Evolutionary conservation across 2,329 filamentous ascomycete genomes (phyloP).

Genomic region (Fusarium piperis): DNA sequence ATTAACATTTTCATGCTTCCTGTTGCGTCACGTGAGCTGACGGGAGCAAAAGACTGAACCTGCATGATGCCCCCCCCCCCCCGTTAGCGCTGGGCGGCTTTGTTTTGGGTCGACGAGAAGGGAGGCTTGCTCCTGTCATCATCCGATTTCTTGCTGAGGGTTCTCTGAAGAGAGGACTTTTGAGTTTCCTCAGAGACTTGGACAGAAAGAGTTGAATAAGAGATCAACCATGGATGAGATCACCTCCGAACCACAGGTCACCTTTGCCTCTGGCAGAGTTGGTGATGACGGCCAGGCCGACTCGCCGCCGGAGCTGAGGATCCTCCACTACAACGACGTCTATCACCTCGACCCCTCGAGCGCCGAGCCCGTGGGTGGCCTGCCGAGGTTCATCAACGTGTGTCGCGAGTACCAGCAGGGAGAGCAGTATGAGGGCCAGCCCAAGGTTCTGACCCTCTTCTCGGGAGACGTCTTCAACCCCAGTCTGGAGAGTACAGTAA

Average conservation of each 20-base stretch:
- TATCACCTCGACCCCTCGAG: slow-evolving; percentile 84
- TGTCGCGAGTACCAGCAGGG: slow-evolving; percentile 77
- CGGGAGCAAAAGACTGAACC: slow-evolving; percentile 5
- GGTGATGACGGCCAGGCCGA: slow-evolving; percentile 23
- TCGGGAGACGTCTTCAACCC: slow-evolving; percentile 95
- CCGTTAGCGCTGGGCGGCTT: slow-evolving; percentile 22
- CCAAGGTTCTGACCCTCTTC: slow-evolving; percentile 80
- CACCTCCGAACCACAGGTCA: slow-evolving; percentile 43
- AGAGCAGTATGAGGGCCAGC: slow-evolving; percentile 68
- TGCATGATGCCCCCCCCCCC: slow-evolving; percentile 26
- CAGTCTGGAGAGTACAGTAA: slow-evolving; percentile 86
- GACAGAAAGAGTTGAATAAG: background rate
- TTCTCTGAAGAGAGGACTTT: background rate
- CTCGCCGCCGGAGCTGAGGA: slow-evolving; percentile 72
- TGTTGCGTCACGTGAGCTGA: slow-evolving; percentile 28
- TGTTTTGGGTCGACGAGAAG: slow-evolving; percentile 8
- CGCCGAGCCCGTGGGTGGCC: slow-evolving; percentile 84
- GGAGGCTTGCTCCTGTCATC: slow-evolving; percentile 27
- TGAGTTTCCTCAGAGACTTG: background rate
- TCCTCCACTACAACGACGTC: slow-evolving; percentile 93
- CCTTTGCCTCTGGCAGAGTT: slow-evolving; percentile 39
- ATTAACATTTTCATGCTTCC: background rate
- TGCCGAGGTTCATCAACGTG: slow-evolving; percentile 81
- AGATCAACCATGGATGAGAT: slow-evolving; percentile 30
- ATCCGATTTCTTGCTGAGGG: slow-evolving; percentile 2